Evolutionary conservation across 208 protist species (phyloP), one percentile per base, ranked within the genome.

Genomic region (Leishmania guyanensis): DNA sequence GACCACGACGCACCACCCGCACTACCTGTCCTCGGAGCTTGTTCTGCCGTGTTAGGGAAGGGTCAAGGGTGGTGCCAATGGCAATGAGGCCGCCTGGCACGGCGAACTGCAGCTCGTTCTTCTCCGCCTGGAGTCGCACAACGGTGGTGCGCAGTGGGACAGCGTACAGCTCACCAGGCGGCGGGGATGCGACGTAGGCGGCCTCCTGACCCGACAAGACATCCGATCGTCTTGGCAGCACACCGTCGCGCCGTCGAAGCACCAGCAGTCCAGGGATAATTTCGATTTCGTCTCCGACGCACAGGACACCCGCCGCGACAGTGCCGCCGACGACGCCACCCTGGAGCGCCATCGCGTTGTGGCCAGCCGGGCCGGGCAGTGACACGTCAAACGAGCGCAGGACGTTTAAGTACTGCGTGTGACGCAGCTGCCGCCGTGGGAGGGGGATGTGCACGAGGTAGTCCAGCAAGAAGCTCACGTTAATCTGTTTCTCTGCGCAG

Each of bases 381-480:
- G 99, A 99, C 46, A 99, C 97, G 89, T 99, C 99, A 86, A 99
- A 99, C 75, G 99, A 99, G 77, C 99, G 98, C 82, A 99, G 99
- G 39, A 99, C 96, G 68, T 99, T 99, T 83, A 99, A 85, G 51
- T 92, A 91, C 53, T 98, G 94, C 22, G 94, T 70, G 9, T 82
- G 82, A 4, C 86, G 98, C 83, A 99, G 99, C 79, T 99, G 88
- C 64, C 99, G 93, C 20, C 86, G 79, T 16, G 99, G 99, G 20
- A 99, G 87, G 10, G 99, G 99, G 75, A 99, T 98, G 69, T 98
- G 98, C 68, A 94, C 90, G 64, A 99, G 98, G 88, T 99, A 98
- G 88, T 99, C 98, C 78, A 98, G 95, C 17, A 99, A 87, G 22
- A 98, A 97, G 79, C 99, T 98, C 58, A 99, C 96, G 91, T 99